Evolutionary conservation across 805 yeast species (phyloP).

Genomic region (Candida taoyuanica): DNA sequence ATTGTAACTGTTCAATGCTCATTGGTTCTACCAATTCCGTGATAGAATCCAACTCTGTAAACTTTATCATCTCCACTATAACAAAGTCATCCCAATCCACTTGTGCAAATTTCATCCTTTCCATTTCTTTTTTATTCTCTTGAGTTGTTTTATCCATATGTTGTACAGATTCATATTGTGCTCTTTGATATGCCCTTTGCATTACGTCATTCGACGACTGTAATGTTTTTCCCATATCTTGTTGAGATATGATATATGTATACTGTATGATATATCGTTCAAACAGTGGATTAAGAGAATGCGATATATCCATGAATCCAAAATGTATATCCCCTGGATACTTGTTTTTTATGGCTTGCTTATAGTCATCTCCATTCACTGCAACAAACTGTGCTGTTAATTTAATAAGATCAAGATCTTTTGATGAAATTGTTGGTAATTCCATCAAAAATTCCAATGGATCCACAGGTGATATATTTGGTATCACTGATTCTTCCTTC

Average conservation of each 20-base stretch:
- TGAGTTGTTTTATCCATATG: slow-evolving; percentile 35
- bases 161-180: slow-evolving; percentile 42
- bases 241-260: slow-evolving; percentile 26
- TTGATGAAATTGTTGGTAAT: slow-evolving; percentile 23
- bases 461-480: no score
- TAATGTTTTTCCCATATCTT: no score
- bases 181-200: slow-evolving; percentile 47
- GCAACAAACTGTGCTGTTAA: slow-evolving; percentile 68
- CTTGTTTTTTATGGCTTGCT: slow-evolving; percentile 35
- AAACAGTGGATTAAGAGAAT: slow-evolving; percentile 56
- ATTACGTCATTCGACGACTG: slow-evolving; percentile 35
- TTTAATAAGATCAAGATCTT: slow-evolving; percentile 67
- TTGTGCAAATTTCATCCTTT: slow-evolving; percentile 56
- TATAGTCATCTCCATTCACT: slow-evolving; percentile 46
- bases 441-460: no score
- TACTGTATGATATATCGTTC: slow-evolving; percentile 53
- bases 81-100: slow-evolving; percentile 87
- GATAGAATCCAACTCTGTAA: slow-evolving; percentile 55
- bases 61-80: slow-evolving; percentile 63
- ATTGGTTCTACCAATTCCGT: slow-evolving; percentile 51
- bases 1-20: slow-evolving; percentile 52
- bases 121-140: slow-evolving; percentile 29
- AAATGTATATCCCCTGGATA: slow-evolving; percentile 46
- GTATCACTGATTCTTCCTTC: slow-evolving; percentile 21
- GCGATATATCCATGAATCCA: slow-evolving; percentile 57